Percentiles rank a stretch among this genome's conserved stretches.
phyloP scores from a whole-genome alignment of 306 rosid genomes.

The Elaeagnus macrophylla region DNA sequence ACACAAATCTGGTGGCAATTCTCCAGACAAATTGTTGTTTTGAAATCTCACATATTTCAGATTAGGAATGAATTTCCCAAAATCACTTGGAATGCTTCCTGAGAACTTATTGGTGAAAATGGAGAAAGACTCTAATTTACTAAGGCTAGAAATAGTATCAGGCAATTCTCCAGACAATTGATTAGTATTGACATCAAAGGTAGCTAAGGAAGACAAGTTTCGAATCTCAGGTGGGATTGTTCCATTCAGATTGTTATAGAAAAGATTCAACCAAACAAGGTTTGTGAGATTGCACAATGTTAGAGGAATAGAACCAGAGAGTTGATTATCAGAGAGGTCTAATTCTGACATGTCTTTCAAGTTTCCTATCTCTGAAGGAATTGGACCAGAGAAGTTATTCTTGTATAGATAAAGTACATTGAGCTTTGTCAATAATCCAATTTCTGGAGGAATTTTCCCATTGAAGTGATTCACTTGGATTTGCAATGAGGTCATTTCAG shows the following conservation, averaged over 20 bases:
- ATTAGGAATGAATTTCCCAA: slow-evolving; percentile 40
- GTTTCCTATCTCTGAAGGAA: slow-evolving; percentile 13
- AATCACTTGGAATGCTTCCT: slow-evolving; percentile 42
- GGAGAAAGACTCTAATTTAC: slow-evolving; percentile 12
- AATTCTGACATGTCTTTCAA: background rate
- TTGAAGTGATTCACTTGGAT: slow-evolving; percentile 35
- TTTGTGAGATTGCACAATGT: slow-evolving; percentile 1
- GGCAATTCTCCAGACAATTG: slow-evolving; percentile 47
- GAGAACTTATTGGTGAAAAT: slow-evolving; percentile 40
- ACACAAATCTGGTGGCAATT: slow-evolving; percentile 48
- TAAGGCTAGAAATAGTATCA: slow-evolving; percentile 18
- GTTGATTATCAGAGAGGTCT: slow-evolving; percentile 1
- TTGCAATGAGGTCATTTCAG: slow-evolving; percentile 32
- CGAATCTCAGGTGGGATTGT: slow-evolving; percentile 39
- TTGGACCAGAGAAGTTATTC: slow-evolving; percentile 14
- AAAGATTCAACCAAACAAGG: slow-evolving; percentile 24
- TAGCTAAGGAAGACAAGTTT: slow-evolving; percentile 25
- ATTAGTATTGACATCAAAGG: slow-evolving; percentile 36
- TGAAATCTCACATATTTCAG: slow-evolving; percentile 25
- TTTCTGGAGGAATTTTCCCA: slow-evolving; percentile 37
- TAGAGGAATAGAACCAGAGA: slow-evolving; percentile 7
- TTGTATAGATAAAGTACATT: slow-evolving; percentile 7
- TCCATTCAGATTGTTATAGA: slow-evolving; percentile 36
- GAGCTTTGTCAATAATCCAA: slow-evolving; percentile 41
- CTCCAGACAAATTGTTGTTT: slow-evolving; percentile 44